These are phyloP conservation scores for Botryotinia convoluta DNA, from an alignment of 2,329 filamentous ascomycete species.

Conservation along the genomic window DNA sequence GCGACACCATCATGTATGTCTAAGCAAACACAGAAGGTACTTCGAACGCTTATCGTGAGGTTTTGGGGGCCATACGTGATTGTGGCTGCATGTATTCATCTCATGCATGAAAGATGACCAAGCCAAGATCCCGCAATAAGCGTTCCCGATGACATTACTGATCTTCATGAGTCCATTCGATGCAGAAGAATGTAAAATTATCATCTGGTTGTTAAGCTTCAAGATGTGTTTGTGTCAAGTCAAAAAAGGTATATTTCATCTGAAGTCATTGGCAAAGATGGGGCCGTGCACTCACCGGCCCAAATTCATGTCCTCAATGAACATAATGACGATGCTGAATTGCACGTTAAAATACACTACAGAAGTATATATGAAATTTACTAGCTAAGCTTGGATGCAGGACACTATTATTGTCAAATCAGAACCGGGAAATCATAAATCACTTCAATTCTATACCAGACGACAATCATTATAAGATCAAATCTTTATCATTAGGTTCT, in stretches of 20 bases:
- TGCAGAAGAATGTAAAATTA: not conserved
- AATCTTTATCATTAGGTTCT: slow-evolving; percentile 4
- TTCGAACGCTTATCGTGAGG: not conserved
- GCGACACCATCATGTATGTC: not conserved
- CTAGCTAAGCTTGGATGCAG: not conserved
- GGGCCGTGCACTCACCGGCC: not conserved
- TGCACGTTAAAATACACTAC: not conserved
- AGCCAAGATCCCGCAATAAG: not conserved
- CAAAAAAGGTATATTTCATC: not conserved
- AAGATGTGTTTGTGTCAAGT: not conserved
- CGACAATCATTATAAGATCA: not conserved
- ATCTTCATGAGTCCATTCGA: not conserved
- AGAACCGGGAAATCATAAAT: not conserved
- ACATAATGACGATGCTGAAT: not conserved
- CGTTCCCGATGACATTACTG: not conserved
- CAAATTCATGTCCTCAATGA: not conserved
- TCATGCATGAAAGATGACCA: not conserved
- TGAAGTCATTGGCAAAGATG: not conserved
- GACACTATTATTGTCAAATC: not conserved
- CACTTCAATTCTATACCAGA: not conserved
- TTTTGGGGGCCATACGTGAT: not conserved
- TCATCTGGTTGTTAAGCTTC: not conserved
- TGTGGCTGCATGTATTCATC: not conserved
- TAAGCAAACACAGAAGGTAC: not conserved
- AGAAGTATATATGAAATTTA: not conserved